A percentile compares a stretch with the other conserved stretches of the same genome.
phyloP scores from a whole-genome alignment of 441 rosid genomes.

The Corymbia citriodora region DNA sequence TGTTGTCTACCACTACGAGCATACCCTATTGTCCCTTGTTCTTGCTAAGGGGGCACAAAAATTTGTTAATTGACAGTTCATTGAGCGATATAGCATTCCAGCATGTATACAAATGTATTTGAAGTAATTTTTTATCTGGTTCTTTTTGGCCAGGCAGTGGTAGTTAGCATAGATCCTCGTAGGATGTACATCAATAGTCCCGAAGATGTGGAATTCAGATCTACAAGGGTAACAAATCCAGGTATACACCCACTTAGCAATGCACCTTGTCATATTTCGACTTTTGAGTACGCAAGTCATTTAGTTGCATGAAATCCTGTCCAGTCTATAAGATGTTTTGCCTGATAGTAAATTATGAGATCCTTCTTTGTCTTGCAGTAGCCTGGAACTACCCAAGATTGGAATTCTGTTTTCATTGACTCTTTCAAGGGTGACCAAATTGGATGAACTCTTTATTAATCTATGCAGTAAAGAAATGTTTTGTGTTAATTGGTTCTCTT shows the following conservation, averaged over 20 bases:
- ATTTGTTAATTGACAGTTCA: not conserved
- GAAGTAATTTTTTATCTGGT: not conserved
- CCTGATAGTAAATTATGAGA: not conserved
- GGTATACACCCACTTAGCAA: constrained; percentile 28
- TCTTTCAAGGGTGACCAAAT: not conserved
- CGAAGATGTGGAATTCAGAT: constrained; percentile 66
- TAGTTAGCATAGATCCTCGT: constrained; percentile 96
- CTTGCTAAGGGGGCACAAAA: not conserved
- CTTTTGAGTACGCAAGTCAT: not conserved
- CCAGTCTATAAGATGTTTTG: not conserved
- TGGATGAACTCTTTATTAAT: not conserved
- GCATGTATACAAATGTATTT: not conserved
- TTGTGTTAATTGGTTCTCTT: not conserved
- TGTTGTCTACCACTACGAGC: not conserved
- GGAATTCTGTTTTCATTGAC: not conserved
- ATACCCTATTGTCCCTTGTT: not conserved
- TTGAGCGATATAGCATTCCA: not conserved
- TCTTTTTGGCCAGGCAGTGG: constrained; percentile 74
- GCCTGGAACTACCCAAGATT: not conserved
- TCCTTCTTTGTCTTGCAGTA: not conserved
- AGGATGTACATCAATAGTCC: constrained; percentile 71
- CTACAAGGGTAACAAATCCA: constrained; percentile 50
- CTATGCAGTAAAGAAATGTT: not conserved
- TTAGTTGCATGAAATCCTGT: not conserved
- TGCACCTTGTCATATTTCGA: not conserved